Evolutionary conservation across 2,329 filamentous ascomycete species (phyloP).

Genomic region (Xylariaceae sp.): DNA sequence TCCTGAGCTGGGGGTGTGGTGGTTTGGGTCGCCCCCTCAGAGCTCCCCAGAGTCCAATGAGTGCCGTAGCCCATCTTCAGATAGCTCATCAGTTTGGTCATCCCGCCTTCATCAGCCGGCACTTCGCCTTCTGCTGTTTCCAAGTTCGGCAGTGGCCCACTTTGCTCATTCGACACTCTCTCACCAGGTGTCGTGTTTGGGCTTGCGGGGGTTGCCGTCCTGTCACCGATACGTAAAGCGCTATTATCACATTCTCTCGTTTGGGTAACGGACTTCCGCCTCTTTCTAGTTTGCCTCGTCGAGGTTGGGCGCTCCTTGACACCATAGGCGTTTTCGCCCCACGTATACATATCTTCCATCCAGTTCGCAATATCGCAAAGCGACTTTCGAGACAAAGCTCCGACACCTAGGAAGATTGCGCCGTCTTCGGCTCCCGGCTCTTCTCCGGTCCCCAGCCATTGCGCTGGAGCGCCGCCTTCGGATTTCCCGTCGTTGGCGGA

Average conservation of each 20-base stretch:
- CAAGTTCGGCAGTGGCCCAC: constrained; percentile 3
- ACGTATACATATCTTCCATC: constrained; percentile 82
- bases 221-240: background rate
- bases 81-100: constrained; percentile 56
- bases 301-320: constrained; percentile 73
- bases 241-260: constrained; percentile 7
- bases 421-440: constrained; percentile 71
- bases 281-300: constrained; percentile 46
- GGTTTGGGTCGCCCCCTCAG: constrained; percentile 15
- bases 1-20: constrained; percentile 1
- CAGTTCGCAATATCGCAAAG: constrained; percentile 71
- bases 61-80: constrained; percentile 63
- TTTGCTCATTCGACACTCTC: constrained; percentile 4
- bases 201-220: constrained; percentile 12
- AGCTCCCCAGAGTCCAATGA: constrained; percentile 51
- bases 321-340: constrained; percentile 81
- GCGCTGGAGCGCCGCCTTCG: constrained; percentile 26
- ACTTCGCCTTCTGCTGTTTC: constrained; percentile 15
- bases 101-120: constrained; percentile 32
- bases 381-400: constrained; percentile 65
- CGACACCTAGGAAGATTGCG: constrained; percentile 77
- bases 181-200: constrained; percentile 6
- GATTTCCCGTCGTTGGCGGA: constrained; percentile 23
- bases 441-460: constrained; percentile 70
- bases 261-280: constrained; percentile 24